phyloP scores from a whole-genome alignment of 2,329 filamentous ascomycete species.

The Ascosphaera pollenicola region DNA sequence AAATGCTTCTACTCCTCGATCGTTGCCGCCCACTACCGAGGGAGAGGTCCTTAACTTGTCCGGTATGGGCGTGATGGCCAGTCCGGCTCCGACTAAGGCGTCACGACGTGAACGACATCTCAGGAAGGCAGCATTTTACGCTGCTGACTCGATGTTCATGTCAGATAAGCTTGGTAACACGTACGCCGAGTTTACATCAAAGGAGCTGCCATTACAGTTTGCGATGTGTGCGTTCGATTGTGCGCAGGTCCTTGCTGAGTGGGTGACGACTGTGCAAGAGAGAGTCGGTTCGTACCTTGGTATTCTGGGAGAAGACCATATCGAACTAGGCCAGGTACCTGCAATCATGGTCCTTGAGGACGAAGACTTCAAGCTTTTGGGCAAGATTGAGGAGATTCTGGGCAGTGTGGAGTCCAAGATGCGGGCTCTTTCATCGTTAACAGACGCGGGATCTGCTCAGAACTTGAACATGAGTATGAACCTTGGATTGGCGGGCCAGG shows the following conservation, averaged over 20 bases:
- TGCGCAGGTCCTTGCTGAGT: slow-evolving; percentile 81
- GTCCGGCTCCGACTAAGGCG: slow-evolving; percentile 21
- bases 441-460: slow-evolving; percentile 26
- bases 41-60: too few species aligned
- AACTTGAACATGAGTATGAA: not conserved
- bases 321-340: slow-evolving; percentile 60
- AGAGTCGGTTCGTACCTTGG: slow-evolving; percentile 79
- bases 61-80: too few species aligned
- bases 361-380: slow-evolving; percentile 67
- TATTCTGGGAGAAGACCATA: slow-evolving; percentile 59
- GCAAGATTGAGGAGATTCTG: slow-evolving; percentile 63
- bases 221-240: slow-evolving; percentile 89
- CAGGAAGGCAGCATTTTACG: slow-evolving; percentile 86
- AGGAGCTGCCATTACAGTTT: slow-evolving; percentile 73
- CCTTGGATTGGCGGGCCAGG: too few species aligned
- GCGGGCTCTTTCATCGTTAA: slow-evolving; percentile 33
- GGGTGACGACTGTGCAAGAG: slow-evolving; percentile 82
- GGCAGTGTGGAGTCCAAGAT: slow-evolving; percentile 60
- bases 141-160: slow-evolving; percentile 75
- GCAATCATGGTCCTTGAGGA: slow-evolving; percentile 80
- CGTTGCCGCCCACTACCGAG: too few species aligned
- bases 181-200: slow-evolving; percentile 61
- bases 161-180: slow-evolving; percentile 68
- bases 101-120: slow-evolving; percentile 68
- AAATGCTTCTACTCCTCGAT: too few species aligned